phyloP scores from a whole-genome alignment of 1,284 basidiomycete genomes.

The Cryptococcus deneoformans region DNA sequence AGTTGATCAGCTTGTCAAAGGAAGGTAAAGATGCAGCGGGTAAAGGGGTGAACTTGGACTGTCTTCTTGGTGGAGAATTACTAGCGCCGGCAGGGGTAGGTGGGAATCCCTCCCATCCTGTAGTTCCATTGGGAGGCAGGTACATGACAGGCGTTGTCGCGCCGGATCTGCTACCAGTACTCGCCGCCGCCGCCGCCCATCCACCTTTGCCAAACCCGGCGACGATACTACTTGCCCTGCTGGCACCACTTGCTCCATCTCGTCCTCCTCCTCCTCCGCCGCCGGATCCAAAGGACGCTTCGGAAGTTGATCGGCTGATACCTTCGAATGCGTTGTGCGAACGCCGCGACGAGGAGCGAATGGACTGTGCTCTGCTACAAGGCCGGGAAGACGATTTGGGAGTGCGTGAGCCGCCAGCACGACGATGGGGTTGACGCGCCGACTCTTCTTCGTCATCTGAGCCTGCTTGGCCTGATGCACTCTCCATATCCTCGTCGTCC shows the following conservation, averaged over 20 bases:
- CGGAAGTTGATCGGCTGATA: constrained; percentile 20
- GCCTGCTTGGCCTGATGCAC: constrained; percentile 24
- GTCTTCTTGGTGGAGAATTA: constrained; percentile 15
- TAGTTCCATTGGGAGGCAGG: constrained; percentile 30
- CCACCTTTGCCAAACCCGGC: constrained; percentile 42
- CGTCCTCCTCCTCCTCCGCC: constrained; percentile 1
- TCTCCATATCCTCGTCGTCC: constrained; percentile 21
- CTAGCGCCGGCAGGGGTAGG: constrained; percentile 8
- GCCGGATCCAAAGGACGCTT: constrained; percentile 19
- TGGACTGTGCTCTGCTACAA: background rate
- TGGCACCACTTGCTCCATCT: background rate
- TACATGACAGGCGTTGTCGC: constrained; percentile 29
- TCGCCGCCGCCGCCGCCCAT: constrained; percentile 35
- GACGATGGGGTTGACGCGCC: background rate
- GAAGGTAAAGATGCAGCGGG: constrained; percentile 28
- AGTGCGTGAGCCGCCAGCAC: background rate
- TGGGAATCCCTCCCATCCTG: constrained; percentile 41
- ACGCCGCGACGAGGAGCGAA: constrained; percentile 2
- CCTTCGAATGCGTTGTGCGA: constrained; percentile 22
- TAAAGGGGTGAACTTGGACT: constrained; percentile 38
- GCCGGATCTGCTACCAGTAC: constrained; percentile 10
- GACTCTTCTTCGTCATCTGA: constrained; percentile 25
- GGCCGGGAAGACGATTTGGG: background rate
- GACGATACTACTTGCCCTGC: constrained; percentile 17
- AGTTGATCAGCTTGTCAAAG: constrained; percentile 27